Conservation (phyloP, 768 basidiomycete species). For the Crucibulum laeve region DNA sequence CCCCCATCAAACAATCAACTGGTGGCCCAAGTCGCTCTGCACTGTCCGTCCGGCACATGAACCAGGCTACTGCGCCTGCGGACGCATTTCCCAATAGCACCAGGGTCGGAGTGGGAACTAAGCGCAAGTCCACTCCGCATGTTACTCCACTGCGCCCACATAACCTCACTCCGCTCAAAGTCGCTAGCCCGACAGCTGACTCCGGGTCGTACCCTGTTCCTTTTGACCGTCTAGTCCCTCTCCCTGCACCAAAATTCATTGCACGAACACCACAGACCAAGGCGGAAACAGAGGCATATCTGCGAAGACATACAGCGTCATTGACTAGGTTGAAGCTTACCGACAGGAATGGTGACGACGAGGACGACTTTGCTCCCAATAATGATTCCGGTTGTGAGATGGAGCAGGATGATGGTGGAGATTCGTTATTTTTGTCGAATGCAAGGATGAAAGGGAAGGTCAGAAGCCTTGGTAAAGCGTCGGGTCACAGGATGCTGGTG, state of each 20-base stretch:
- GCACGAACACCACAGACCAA: constrained; percentile 46
- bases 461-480: constrained; percentile 8
- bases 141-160: constrained; percentile 55
- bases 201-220: constrained; percentile 25
- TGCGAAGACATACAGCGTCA: constrained; percentile 56
- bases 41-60: constrained; percentile 22
- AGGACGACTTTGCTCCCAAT: constrained; percentile 38
- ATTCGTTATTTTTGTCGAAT: constrained; percentile 28
- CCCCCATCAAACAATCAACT: constrained; percentile 53
- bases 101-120: constrained; percentile 47
- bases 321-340: constrained; percentile 57
- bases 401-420: constrained; percentile 33
- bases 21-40: constrained; percentile 35
- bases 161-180: constrained; percentile 42
- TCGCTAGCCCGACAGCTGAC: constrained; percentile 32
- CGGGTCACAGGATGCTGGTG: constrained; percentile 4
- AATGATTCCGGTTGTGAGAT: constrained; percentile 53
- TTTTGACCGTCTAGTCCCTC: constrained; percentile 53
- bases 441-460: constrained; percentile 16
- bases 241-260: constrained; percentile 47
- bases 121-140: constrained; percentile 58
- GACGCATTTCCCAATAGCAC: constrained; percentile 16
- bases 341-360: constrained; percentile 46
- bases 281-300: constrained; percentile 48
- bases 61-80: constrained; percentile 12